Conservation (phyloP, 2,329 filamentous ascomycete genomes). For the Ophidiomyces ophidiicola region DNA sequence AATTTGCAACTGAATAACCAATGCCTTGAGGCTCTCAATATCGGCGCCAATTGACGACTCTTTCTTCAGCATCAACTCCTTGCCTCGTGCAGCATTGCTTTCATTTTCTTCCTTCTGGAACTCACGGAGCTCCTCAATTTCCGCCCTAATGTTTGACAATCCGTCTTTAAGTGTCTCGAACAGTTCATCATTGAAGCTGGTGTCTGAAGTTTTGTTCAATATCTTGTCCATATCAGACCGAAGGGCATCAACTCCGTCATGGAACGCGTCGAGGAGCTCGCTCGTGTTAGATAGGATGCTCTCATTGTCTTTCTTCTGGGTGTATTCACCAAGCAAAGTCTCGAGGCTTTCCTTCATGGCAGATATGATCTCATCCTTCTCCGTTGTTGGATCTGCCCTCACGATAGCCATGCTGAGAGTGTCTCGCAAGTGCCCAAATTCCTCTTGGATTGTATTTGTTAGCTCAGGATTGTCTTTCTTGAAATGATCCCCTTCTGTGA, state of each 20-base stretch:
- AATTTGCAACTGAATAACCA: constrained; percentile 68
- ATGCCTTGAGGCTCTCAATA: constrained; percentile 70
- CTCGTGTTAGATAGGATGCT: constrained; percentile 42
- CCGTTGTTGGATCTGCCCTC: constrained; percentile 33
- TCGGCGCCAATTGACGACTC: constrained; percentile 50
- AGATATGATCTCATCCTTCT: constrained; percentile 55
- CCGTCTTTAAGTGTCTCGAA: constrained; percentile 78
- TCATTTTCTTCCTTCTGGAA: constrained; percentile 38
- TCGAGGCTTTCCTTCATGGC: constrained; percentile 35
- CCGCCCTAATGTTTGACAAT: constrained; percentile 58
- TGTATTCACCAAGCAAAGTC: constrained; percentile 39
- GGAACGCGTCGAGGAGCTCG: constrained; percentile 50
- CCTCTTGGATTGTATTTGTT: constrained; percentile 42
- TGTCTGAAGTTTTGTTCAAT: constrained; percentile 64
- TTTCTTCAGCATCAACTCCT: constrained; percentile 47
- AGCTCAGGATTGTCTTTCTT: constrained; percentile 35
- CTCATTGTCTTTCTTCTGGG: constrained; percentile 42
- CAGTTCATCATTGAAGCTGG: constrained; percentile 79
- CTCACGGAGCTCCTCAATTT: constrained; percentile 68
- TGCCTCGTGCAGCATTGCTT: constrained; percentile 39
- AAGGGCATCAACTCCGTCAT: constrained; percentile 61
- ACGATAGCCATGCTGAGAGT: constrained; percentile 43
- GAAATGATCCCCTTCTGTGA: constrained; percentile 30
- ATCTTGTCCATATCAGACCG: constrained; percentile 63
- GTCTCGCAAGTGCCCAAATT: constrained; percentile 51